phyloP scores from a whole-genome alignment of 139 green algal species.

The Spirogloea muscicola region DNA sequence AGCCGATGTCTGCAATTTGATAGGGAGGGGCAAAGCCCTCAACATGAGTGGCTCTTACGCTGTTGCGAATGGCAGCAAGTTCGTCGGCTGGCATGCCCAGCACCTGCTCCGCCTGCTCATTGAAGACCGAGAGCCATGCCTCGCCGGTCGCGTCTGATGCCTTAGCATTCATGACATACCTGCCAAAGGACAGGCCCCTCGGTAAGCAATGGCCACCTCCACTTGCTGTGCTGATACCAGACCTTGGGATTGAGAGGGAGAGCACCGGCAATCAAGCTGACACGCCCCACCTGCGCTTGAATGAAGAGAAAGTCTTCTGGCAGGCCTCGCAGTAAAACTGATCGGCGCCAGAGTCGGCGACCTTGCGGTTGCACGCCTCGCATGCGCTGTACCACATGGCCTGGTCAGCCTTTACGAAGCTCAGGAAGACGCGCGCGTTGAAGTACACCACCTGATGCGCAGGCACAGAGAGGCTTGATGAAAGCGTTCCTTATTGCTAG shows the following conservation, averaged over 20 bases:
- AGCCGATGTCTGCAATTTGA: too few relatives aligned
- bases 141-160: conserved; percentile 55
- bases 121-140: conserved; percentile 57
- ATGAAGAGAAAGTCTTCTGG: conserved; percentile 8
- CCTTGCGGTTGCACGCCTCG: conserved; percentile 37
- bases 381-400: conserved; percentile 37
- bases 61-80: conserved; percentile 16
- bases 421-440: conserved; percentile 4
- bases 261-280: too few relatives aligned
- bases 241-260: too few relatives aligned
- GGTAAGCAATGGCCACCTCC: too few relatives aligned
- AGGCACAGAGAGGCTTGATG: too few relatives aligned
- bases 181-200: too few relatives aligned
- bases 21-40: too few relatives aligned
- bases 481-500: too few relatives aligned
- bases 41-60: too few relatives aligned
- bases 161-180: conserved; percentile 40
- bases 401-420: conserved; percentile 35
- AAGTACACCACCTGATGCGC: conserved; percentile 46
- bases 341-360: conserved; percentile 1
- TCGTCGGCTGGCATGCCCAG: conserved; percentile 38
- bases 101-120: conserved; percentile 30
- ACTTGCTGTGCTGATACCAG: too few relatives aligned
- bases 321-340: conserved; percentile 36
- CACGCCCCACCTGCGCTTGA: conserved; percentile 12